phyloP scores from a whole-genome alignment of 2,329 filamentous ascomycete species.

The Bimuria novae-zelandiae region DNA sequence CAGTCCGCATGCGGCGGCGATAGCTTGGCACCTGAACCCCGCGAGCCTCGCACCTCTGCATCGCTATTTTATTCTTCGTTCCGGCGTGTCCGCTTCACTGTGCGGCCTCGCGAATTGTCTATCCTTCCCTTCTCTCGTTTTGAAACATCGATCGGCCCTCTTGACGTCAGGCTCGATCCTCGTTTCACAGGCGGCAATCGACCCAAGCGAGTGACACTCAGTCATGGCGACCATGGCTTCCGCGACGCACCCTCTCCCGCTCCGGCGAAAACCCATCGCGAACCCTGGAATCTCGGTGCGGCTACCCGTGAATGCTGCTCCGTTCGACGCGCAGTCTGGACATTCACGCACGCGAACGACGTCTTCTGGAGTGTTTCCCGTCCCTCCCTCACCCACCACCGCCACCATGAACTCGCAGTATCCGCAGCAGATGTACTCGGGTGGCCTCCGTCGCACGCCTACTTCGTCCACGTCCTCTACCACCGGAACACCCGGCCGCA shows the following conservation, averaged over 20 bases:
- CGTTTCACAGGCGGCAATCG: slow-evolving; percentile 28
- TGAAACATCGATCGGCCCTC: slow-evolving; percentile 17
- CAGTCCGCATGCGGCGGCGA: not conserved
- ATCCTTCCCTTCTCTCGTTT: slow-evolving; percentile 11
- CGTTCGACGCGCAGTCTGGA: slow-evolving; percentile 29
- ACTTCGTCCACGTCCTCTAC: slow-evolving; percentile 72
- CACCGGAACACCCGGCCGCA: slow-evolving; percentile 52
- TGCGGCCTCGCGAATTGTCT: not conserved
- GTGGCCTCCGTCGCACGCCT: slow-evolving; percentile 59
- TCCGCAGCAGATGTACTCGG: slow-evolving; percentile 36
- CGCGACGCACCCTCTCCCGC: slow-evolving; percentile 19
- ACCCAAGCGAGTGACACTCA: slow-evolving; percentile 23
- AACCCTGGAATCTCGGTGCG: slow-evolving; percentile 39
- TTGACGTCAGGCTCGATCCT: slow-evolving; percentile 34
- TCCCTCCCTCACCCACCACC: slow-evolving; percentile 26
- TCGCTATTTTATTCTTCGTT: slow-evolving; percentile 12
- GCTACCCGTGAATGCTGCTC: slow-evolving; percentile 22
- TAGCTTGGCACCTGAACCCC: slow-evolving; percentile 1
- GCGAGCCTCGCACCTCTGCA: slow-evolving; percentile 8
- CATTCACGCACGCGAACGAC: slow-evolving; percentile 46
- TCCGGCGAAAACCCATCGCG: slow-evolving; percentile 43
- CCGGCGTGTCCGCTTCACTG: slow-evolving; percentile 12
- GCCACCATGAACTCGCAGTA: slow-evolving; percentile 42
- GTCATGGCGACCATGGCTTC: slow-evolving; percentile 5
- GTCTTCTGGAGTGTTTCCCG: slow-evolving; percentile 43